Conservation (phyloP, 768 basidiomycete genomes). For the Rhizopogon roseolus region DNA sequence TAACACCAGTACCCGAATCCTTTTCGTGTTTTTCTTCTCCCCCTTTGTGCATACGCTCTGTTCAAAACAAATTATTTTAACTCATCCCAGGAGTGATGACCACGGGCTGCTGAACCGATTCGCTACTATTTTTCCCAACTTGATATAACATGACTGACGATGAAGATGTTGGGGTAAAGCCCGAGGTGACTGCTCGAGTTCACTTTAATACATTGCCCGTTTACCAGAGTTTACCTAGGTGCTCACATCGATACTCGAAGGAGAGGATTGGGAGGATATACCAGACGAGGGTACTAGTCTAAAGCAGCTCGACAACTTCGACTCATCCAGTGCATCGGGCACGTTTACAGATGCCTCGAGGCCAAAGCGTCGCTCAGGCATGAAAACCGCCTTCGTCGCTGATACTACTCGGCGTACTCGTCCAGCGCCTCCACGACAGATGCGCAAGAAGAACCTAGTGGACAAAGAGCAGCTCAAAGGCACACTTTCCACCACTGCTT, state of each 20-base stretch:
- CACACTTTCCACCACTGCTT: constrained; percentile 16
- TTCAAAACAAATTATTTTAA: too few species aligned
- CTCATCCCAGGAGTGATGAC: too few species aligned
- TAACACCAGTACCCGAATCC: too few species aligned
- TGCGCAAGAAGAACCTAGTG: constrained; percentile 24
- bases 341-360: neutral
- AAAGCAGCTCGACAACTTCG: neutral
- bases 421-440: constrained; percentile 15
- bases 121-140: neutral
- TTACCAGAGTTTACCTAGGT: neutral
- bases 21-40: too few species aligned
- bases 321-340: neutral
- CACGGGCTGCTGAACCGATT: neutral
- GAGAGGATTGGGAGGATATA: neutral
- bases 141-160: neutral
- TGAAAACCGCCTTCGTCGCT: neutral
- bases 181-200: neutral
- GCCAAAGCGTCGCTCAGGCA: neutral
- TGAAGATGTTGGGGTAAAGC: neutral
- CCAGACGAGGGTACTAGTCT: neutral
- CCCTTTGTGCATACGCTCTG: too few species aligned
- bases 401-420: neutral
- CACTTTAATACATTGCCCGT: neutral
- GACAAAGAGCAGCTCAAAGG: constrained; percentile 20
- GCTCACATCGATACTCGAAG: neutral